Percentiles rank a stretch among this genome's conserved stretches.
Conservation (phyloP, 2,329 filamentous ascomycete species). For the Neoascochyta sp. region DNA sequence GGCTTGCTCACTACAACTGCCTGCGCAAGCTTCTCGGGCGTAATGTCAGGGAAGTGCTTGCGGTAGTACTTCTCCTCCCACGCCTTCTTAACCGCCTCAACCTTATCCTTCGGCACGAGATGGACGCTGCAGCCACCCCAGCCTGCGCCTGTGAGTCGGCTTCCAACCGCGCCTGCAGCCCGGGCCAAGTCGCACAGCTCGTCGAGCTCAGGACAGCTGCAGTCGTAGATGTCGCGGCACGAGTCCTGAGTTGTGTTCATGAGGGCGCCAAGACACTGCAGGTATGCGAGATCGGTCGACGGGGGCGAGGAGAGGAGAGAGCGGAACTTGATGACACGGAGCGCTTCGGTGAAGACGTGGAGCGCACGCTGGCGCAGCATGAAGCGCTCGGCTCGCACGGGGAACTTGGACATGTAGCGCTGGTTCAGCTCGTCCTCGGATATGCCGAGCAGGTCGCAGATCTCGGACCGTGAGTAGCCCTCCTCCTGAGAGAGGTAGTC, state of each 20-base stretch:
- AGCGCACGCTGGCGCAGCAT: constrained; percentile 81
- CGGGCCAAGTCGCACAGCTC: constrained; percentile 77
- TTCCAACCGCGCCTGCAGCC: constrained; percentile 75
- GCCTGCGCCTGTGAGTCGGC: constrained; percentile 83
- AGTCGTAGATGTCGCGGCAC: constrained; percentile 84
- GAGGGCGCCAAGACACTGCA: constrained; percentile 69
- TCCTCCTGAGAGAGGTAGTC: constrained; percentile 71
- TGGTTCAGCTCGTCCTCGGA: constrained; percentile 68
- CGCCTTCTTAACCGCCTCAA: constrained; percentile 71
- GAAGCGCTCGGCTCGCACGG: constrained; percentile 82
- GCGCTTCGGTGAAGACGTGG: constrained; percentile 87
- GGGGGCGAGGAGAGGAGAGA: constrained; percentile 58
- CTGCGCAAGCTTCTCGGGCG: constrained; percentile 67
- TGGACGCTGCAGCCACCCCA: constrained; percentile 98
- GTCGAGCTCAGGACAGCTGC: constrained; percentile 90
- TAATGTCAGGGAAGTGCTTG: constrained; percentile 64
- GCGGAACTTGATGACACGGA: constrained; percentile 81
- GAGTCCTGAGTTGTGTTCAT: constrained; percentile 89
- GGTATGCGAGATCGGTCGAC: constrained; percentile 58
- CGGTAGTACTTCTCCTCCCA: constrained; percentile 80
- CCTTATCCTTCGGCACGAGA: constrained; percentile 78
- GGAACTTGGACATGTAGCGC: constrained; percentile 81
- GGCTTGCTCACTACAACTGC: constrained; percentile 89
- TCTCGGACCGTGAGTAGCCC: constrained; percentile 84
- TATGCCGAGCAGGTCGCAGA: constrained; percentile 67